Conservation (phyloP, 2,329 filamentous ascomycete genomes). For the Dryadomyces sulphureus region DNA sequence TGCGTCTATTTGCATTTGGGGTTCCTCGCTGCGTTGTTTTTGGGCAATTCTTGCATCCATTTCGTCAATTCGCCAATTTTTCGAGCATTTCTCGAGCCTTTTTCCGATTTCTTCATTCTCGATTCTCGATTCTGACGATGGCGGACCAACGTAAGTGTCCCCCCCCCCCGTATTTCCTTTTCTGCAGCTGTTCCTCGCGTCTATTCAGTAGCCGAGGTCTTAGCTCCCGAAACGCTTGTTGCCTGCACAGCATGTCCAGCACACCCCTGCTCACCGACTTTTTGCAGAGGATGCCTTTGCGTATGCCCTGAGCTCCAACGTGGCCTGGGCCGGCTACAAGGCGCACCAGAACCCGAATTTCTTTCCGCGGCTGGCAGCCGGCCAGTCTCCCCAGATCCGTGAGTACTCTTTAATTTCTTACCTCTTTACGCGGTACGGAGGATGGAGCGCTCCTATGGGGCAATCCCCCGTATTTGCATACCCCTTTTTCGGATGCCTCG, state of each 20-base stretch:
- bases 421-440: no score
- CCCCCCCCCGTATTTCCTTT: background rate
- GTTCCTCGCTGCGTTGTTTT: no score
- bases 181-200: background rate
- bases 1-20: no score
- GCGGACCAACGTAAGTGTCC: background rate
- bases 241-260: no score
- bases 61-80: background rate
- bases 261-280: background rate
- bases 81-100: background rate
- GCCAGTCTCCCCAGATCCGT: conserved; percentile 52
- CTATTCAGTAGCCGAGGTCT: no score
- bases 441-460: no score
- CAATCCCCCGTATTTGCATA: background rate
- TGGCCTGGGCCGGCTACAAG: conserved; percentile 53
- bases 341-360: conserved; percentile 52
- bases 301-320: conserved; percentile 52
- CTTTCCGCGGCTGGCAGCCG: conserved; percentile 51
- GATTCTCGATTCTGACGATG: no score
- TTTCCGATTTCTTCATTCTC: background rate
- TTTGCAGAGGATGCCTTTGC: conserved; percentile 40
- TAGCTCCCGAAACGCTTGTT: no score
- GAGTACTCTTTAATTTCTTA: conserved; percentile 5
- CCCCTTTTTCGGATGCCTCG: background rate
- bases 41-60: background rate